Base-by-base conservation (phyloP, 2,329 filamentous ascomycete species). In the Aspergillus pseudoglaucus region DNA sequence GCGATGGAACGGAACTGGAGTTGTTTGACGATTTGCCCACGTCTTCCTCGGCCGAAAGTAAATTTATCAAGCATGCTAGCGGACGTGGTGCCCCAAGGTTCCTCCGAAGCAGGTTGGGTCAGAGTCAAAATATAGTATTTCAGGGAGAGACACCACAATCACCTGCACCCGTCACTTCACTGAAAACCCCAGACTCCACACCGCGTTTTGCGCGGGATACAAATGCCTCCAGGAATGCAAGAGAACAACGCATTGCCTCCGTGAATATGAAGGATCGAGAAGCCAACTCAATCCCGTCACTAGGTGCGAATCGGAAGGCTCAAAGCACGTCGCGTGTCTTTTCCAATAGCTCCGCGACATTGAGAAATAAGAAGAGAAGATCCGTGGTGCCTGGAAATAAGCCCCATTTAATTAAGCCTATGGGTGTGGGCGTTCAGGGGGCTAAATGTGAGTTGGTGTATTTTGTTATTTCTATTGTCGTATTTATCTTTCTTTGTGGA, bases 21-120 rank as follows among this genome's bases (percentile, higher is more conserved):
- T 83, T 80, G 2, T 97, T 98, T 64, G 93, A 98, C 64, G 93
- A 98, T 68, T 74, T 98, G 47, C 91, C 91, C 1, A 97, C 90
- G 0, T 96, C 90, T 14, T 82, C 79, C 10, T 82, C 85, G 51
- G 79, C 82, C 12, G 93, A 98, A 69, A 89, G 83, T 53, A 87
- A 82, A 59, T 98, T 82, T 61, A 76, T 90, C 52, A 94, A 90
- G 66, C 83, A 87, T 58, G 90, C 93, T 3, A 75, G 85, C 35
- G 82, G 80, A 42, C 79, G 80, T 46, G 83, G 85, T 17, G 80
- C 79, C 40, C 81, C 85, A 22, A 89, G 85, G 67, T 78, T 81
- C 32, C 61, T 80, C 35, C 72, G 76, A 38, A 72, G 69, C 51
- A 76, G 74, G 51, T 64, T 78, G 39, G 76, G 77, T 54, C 72